Evolutionary conservation across 768 basidiomycete species (phyloP).

Genomic region (Pleurotus platypus): DNA sequence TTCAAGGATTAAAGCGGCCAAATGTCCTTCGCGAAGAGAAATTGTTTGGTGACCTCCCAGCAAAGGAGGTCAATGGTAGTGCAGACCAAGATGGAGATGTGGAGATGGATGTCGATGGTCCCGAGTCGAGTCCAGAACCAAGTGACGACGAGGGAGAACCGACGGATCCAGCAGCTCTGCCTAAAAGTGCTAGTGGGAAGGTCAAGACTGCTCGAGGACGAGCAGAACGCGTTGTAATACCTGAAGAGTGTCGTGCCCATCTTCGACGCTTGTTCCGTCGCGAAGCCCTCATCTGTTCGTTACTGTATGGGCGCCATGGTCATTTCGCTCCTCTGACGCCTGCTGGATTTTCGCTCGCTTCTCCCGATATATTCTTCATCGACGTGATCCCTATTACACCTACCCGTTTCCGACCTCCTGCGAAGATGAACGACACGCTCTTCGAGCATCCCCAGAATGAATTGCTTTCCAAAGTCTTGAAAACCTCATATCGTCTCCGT

Average conservation of each 20-base stretch:
- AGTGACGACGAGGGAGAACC: constrained; percentile 46
- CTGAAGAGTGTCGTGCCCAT: constrained; percentile 93
- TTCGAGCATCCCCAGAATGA: constrained; percentile 98
- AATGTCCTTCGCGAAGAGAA: constrained; percentile 65
- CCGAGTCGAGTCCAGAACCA: constrained; percentile 42
- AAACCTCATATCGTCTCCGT: constrained; percentile 75
- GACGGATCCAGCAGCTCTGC: constrained; percentile 44
- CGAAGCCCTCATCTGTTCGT: constrained; percentile 75
- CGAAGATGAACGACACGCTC: constrained; percentile 85
- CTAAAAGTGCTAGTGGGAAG: constrained; percentile 73
- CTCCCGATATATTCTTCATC: constrained; percentile 97
- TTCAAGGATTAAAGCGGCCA: constrained; percentile 56
- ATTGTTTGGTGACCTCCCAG: constrained; percentile 15
- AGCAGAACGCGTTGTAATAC: constrained; percentile 86
- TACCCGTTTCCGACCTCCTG: constrained; percentile 92
- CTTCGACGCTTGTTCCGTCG: constrained; percentile 84
- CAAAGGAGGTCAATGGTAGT: background rate
- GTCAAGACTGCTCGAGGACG: constrained; percentile 75
- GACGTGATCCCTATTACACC: constrained; percentile 90
- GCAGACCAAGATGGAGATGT: constrained; percentile 41
- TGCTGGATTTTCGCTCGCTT: constrained; percentile 64
- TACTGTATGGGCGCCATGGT: constrained; percentile 93
- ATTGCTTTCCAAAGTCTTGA: constrained; percentile 75
- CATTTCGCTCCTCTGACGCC: constrained; percentile 61
- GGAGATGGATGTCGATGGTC: constrained; percentile 28